Percentiles rank a stretch among this genome's conserved stretches.
phyloP scores from a whole-genome alignment of 108 stramenopile species.

The Cyclotella distinguenda region DNA sequence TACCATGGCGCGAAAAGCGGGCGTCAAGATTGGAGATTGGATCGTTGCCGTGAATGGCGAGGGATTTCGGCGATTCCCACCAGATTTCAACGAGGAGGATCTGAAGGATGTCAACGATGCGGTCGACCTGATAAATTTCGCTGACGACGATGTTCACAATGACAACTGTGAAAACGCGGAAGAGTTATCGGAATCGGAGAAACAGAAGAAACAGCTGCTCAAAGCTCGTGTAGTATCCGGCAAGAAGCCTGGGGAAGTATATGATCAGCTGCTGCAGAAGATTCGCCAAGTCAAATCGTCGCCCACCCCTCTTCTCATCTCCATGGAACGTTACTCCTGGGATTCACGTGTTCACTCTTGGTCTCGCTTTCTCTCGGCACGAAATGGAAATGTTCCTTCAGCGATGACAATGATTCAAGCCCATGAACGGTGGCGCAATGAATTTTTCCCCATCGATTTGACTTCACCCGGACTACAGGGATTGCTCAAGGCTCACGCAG shows the following conservation, averaged over 20 bases:
- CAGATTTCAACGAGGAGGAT: constrained; percentile 65
- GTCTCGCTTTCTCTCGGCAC: constrained; percentile 71
- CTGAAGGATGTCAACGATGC: constrained; percentile 52
- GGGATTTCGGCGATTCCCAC: constrained; percentile 76
- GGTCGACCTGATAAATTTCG: constrained; percentile 26
- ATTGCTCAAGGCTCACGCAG: constrained; percentile 62
- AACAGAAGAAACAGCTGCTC: constrained; percentile 20
- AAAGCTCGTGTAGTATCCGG: constrained; percentile 32
- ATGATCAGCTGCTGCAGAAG: constrained; percentile 41
- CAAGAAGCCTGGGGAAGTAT: constrained; percentile 30
- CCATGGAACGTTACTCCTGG: constrained; percentile 75
- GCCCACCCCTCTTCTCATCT: constrained; percentile 55
- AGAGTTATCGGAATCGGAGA: constrained; percentile 18
- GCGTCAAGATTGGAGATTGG: constrained; percentile 67
- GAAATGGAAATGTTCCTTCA: constrained; percentile 68
- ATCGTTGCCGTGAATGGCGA: constrained; percentile 76
- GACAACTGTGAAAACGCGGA: background rate
- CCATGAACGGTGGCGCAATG: constrained; percentile 71
- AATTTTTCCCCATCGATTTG: constrained; percentile 80
- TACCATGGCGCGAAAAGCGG: constrained; percentile 63
- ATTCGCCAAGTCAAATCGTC: constrained; percentile 52
- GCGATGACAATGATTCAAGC: constrained; percentile 80
- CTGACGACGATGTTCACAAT: constrained; percentile 6
- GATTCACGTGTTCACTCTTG: constrained; percentile 79
- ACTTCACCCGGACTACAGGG: constrained; percentile 58